These are phyloP conservation scores for Tillandsia fasciculata DNA, from an alignment of 176 grass and related monocot species.

Conservation along the genomic window DNA sequence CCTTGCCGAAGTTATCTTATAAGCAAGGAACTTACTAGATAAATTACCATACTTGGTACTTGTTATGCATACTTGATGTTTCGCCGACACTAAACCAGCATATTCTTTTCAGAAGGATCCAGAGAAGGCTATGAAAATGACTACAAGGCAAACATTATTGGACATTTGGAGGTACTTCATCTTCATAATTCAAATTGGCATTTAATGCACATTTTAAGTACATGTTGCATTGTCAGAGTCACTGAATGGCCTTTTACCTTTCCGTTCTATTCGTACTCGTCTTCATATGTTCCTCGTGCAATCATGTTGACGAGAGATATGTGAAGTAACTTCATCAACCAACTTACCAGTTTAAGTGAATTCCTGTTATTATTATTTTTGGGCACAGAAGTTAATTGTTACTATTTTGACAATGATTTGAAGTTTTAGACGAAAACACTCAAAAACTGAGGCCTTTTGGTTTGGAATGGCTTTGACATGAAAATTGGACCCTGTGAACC, in stretches of 20 bases:
- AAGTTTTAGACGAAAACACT: too few species aligned
- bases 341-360: not conserved
- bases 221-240: not conserved
- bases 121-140: slow-evolving; percentile 77
- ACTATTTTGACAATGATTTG: too few species aligned
- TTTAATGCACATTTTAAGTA: slow-evolving; percentile 3
- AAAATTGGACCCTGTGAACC: too few species aligned
- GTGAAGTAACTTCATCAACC: not conserved
- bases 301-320: not conserved
- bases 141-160: slow-evolving; percentile 65
- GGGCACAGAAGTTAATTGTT: too few species aligned
- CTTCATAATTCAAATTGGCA: not conserved
- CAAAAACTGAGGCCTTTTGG: too few species aligned
- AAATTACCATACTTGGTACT: not conserved
- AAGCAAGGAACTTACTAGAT: not conserved
- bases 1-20: too few species aligned
- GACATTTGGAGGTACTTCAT: slow-evolving; percentile 77
- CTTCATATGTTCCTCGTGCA: not conserved
- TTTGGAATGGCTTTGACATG: too few species aligned
- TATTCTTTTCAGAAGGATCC: slow-evolving; percentile 63
- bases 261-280: not conserved
- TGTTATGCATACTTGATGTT: not conserved
- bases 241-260: not conserved
- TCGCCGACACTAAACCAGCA: not conserved
- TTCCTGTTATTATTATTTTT: not conserved